A percentile compares a stretch with the other conserved stretches of the same genome.
These are phyloP conservation scores for Neofusicoccum cordaticola DNA, from an alignment of 2,329 filamentous ascomycete species.

Conservation along the genomic window DNA sequence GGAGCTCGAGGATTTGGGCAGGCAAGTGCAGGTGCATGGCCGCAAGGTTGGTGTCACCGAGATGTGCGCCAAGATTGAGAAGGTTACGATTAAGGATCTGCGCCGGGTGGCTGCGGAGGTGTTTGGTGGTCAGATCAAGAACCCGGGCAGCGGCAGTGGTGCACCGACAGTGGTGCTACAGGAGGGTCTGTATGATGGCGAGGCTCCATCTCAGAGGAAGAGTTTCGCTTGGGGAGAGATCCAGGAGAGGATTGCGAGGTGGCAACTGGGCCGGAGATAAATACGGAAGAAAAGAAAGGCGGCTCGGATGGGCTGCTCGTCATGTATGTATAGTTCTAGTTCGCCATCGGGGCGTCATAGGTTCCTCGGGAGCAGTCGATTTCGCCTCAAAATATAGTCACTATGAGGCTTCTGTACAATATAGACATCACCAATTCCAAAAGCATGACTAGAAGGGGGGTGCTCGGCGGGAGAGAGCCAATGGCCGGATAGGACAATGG, in stretches of 20 bases:
- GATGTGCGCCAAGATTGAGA: slow-evolving; percentile 87
- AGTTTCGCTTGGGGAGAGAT: slow-evolving; percentile 83
- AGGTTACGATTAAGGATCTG: slow-evolving; percentile 75
- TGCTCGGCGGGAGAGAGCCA: not conserved
- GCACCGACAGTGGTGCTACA: slow-evolving; percentile 92
- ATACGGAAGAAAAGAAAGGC: not conserved
- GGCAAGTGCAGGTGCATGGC: slow-evolving; percentile 96
- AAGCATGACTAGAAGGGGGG: not conserved
- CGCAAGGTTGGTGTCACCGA: slow-evolving; percentile 86
- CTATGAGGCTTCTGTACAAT: not conserved
- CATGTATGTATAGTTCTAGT: not conserved
- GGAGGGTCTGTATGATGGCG: slow-evolving; percentile 63
- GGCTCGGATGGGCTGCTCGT: not conserved
- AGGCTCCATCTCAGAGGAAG: slow-evolving; percentile 65
- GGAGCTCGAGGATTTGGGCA: slow-evolving; percentile 89
- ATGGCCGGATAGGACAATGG: not conserved
- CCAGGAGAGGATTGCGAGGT: slow-evolving; percentile 77
- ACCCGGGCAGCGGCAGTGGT: slow-evolving; percentile 74
- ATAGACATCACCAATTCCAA: slow-evolving; percentile 2
- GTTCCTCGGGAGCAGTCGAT: not conserved
- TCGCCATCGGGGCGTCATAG: not conserved
- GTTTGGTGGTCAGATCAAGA: slow-evolving; percentile 72
- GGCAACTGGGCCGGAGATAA: slow-evolving; percentile 70
- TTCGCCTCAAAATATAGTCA: not conserved
- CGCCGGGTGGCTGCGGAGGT: slow-evolving; percentile 76